These are phyloP conservation scores for Ustilago trichophora DNA, from an alignment of 1,284 basidiomycete genomes.

Conservation along the genomic window DNA sequence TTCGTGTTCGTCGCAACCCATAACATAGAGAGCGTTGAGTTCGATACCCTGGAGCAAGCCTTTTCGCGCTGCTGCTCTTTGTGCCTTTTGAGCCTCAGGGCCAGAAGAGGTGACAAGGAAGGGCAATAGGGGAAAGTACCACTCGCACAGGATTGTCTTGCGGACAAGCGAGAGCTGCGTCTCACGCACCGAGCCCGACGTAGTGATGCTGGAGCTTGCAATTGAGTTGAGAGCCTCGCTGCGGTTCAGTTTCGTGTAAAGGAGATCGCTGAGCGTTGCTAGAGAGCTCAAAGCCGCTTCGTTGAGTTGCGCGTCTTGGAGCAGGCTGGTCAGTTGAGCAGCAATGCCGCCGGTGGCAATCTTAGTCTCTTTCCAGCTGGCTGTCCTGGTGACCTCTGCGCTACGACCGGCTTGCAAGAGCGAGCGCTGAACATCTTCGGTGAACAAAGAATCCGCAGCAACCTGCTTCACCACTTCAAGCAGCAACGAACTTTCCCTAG, in stretches of 20 bases:
- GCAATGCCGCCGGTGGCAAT: constrained; percentile 1
- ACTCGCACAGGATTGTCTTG: constrained; percentile 40
- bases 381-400: constrained; percentile 1
- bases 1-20: constrained; percentile 27
- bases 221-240: constrained; percentile 32
- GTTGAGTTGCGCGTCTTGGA: constrained; percentile 7
- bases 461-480: constrained; percentile 20
- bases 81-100: not conserved
- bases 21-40: constrained; percentile 19
- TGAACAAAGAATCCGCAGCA: constrained; percentile 43
- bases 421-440: constrained; percentile 29
- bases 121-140: constrained; percentile 28
- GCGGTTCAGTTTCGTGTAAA: constrained; percentile 18
- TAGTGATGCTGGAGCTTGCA: constrained; percentile 14
- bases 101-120: constrained; percentile 4
- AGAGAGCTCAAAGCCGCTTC: constrained; percentile 14
- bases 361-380: constrained; percentile 17
- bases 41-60: constrained; percentile 35
- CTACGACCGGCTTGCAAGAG: constrained; percentile 27
- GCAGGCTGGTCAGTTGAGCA: constrained; percentile 4
- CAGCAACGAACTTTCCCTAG: not conserved
- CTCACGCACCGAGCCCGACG: constrained; percentile 25
- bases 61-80: constrained; percentile 18
- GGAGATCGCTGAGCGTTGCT: constrained; percentile 7
- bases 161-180: constrained; percentile 30